These are phyloP conservation scores for Oxytropis ochrocephala DNA, from an alignment of 306 rosid species.

Conservation along the genomic window DNA sequence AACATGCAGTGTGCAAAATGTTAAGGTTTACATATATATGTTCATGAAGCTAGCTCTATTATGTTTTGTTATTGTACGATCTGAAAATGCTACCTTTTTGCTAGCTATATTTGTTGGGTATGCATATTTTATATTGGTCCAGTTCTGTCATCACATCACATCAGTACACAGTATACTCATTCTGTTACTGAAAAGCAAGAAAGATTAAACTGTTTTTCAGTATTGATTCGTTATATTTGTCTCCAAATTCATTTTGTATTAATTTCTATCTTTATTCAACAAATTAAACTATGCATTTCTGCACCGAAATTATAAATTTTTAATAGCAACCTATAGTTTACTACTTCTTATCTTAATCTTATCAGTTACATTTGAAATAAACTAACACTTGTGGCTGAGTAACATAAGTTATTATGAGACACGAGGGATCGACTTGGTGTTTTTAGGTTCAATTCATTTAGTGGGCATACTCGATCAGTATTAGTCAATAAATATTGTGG, in stretches of 20 bases:
- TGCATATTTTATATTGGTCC: not conserved
- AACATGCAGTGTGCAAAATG: conserved; percentile 1
- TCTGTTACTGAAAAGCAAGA: not conserved
- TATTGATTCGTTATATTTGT: not conserved
- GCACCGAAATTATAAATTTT: not conserved
- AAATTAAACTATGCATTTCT: not conserved
- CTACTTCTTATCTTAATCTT: not conserved
- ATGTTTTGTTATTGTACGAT: not conserved
- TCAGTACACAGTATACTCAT: too few species aligned
- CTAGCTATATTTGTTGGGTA: not conserved
- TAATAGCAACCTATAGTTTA: not conserved
- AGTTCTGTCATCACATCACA: not conserved
- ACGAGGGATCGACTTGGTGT: too few species aligned
- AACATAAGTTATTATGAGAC: too few species aligned
- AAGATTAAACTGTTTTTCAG: not conserved
- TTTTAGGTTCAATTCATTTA: too few species aligned
- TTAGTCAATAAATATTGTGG: too few species aligned
- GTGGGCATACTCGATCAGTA: too few species aligned
- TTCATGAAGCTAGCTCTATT: not conserved
- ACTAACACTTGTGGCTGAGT: too few species aligned
- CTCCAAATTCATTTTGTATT: not conserved
- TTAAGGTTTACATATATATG: not conserved
- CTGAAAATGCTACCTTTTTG: not conserved
- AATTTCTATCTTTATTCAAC: not conserved
- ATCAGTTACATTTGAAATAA: not conserved